A percentile compares a stretch with the other conserved stretches of the same genome.
phyloP scores from a whole-genome alignment of 805 yeast genomes.

The Naumovozyma castellii region DNA sequence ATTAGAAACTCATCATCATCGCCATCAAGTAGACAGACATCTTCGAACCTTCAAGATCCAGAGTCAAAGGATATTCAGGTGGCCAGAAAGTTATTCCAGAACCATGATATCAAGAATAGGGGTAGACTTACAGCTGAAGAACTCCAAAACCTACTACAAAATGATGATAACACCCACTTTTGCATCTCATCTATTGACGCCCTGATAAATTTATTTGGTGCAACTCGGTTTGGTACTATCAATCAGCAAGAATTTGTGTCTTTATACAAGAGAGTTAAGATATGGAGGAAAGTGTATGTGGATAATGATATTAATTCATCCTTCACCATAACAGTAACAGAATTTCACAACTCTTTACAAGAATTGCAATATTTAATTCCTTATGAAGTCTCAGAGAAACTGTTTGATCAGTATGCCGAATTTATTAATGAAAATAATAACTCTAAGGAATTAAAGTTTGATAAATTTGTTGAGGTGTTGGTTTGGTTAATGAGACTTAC shows the following conservation, averaged over 20 bases:
- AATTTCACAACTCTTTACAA: slow-evolving; percentile 28
- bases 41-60: too few relatives aligned
- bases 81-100: slow-evolving; percentile 25
- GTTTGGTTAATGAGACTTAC: slow-evolving; percentile 71
- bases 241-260: slow-evolving; percentile 27
- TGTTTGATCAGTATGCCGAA: slow-evolving; percentile 31
- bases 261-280: slow-evolving; percentile 27
- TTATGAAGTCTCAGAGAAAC: slow-evolving; percentile 27
- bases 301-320: slow-evolving; percentile 30
- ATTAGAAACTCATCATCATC: not conserved
- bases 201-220: slow-evolving; percentile 29
- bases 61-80: slow-evolving; percentile 21
- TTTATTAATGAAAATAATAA: slow-evolving; percentile 21
- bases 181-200: slow-evolving; percentile 30
- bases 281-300: slow-evolving; percentile 30
- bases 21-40: slow-evolving; percentile 1
- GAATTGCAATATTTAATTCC: slow-evolving; percentile 29
- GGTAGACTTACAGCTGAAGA: slow-evolving; percentile 29
- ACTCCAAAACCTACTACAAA: slow-evolving; percentile 27
- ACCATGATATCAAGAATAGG: slow-evolving; percentile 24
- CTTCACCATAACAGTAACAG: slow-evolving; percentile 24
- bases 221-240: slow-evolving; percentile 28
- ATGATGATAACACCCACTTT: slow-evolving; percentile 28
- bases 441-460: slow-evolving; percentile 51
- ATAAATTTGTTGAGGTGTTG: slow-evolving; percentile 70